These are phyloP conservation scores for Colletotrichum zoysiae DNA, from an alignment of 2,329 filamentous ascomycete genomes.

Conservation along the genomic window DNA sequence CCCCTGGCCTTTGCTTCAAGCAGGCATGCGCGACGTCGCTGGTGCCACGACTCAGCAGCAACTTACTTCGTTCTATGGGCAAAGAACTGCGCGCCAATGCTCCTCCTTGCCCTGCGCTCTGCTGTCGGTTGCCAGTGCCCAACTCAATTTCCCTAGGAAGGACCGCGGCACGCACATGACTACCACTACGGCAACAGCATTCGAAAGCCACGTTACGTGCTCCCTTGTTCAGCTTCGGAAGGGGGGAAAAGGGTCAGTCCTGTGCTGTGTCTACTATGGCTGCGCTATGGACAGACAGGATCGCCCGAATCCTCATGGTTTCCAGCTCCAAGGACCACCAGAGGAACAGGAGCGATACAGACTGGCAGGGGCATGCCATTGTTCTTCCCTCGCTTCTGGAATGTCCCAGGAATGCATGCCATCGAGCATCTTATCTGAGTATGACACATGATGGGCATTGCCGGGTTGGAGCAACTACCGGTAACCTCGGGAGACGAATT, in stretches of 20 bases:
- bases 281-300: slow-evolving; percentile 4
- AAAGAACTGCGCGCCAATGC: slow-evolving; percentile 27
- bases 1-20: slow-evolving; percentile 26
- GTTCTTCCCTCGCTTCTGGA: slow-evolving; percentile 22
- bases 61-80: background rate
- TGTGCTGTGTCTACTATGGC: background rate
- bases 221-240: slow-evolving; percentile 23
- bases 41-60: slow-evolving; percentile 7
- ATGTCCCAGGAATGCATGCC: slow-evolving; percentile 29
- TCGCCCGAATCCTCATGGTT: background rate
- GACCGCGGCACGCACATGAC: background rate
- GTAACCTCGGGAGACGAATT: slow-evolving; percentile 3
- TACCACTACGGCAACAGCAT: background rate
- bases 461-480: background rate
- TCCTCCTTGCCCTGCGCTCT: background rate
- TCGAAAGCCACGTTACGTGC: slow-evolving; percentile 11
- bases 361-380: background rate
- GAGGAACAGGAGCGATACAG: slow-evolving; percentile 5
- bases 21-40: background rate
- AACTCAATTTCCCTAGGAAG: background rate
- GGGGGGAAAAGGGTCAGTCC: background rate
- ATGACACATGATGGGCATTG: slow-evolving; percentile 15
- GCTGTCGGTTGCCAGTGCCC: background rate
- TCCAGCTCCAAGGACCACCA: background rate
- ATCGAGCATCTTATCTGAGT: slow-evolving; percentile 25